phyloP scores from a whole-genome alignment of 768 basidiomycete genomes.

The Boletus subparvulus region DNA sequence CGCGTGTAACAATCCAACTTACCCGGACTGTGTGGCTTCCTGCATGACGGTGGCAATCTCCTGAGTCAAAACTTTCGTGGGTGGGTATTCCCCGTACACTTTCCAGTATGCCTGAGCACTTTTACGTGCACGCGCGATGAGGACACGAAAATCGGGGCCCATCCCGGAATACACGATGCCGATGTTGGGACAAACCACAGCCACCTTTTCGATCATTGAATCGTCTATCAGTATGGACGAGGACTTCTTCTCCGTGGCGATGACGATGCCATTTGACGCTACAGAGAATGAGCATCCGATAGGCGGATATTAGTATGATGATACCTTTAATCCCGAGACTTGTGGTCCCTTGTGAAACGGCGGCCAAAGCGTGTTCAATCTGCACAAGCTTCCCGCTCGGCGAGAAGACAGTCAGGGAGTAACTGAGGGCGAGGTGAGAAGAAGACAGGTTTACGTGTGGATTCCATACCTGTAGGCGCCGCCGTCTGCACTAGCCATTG shows the following conservation, averaged over 20 bases:
- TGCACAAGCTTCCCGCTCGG: constrained; percentile 99
- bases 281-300: constrained; percentile 17
- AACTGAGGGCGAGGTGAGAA: constrained; percentile 50
- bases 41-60: constrained; percentile 99
- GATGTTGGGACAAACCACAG: constrained; percentile 96
- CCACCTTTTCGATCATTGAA: constrained; percentile 96
- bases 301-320: constrained; percentile 29
- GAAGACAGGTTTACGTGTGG: constrained; percentile 18
- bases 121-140: constrained; percentile 93
- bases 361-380: constrained; percentile 98
- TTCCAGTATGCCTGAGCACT: constrained; percentile 99
- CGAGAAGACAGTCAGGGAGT: constrained; percentile 99
- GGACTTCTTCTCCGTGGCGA: constrained; percentile 99
- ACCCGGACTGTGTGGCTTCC: constrained; percentile 98
- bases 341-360: constrained; percentile 92
- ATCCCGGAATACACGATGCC: constrained; percentile 99
- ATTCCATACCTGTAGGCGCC: constrained; percentile 68
- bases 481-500: constrained; percentile 80
- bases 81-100: constrained; percentile 97
- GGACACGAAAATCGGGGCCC: constrained; percentile 97
- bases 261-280: constrained; percentile 99
- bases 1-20: constrained; percentile 32
- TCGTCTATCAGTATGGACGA: constrained; percentile 98
- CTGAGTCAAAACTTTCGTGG: constrained; percentile 92
- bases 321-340: constrained; percentile 98